phyloP scores from a whole-genome alignment of 257 asterid genomes.

The Ocimum tenuiflorum region DNA sequence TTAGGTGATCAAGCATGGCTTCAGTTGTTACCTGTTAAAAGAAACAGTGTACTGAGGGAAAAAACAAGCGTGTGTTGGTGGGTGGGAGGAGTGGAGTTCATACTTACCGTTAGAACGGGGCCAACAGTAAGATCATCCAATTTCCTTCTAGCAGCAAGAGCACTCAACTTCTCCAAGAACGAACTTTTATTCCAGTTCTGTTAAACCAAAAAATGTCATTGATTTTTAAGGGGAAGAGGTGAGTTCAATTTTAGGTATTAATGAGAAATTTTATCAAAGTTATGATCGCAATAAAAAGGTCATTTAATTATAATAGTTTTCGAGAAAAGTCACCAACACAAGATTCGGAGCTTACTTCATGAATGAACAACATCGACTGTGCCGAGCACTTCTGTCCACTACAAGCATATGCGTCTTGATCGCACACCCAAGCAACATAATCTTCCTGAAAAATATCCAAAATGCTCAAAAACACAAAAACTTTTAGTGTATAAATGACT shows the following conservation, averaged over 20 bases:
- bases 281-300: background rate
- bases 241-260: background rate
- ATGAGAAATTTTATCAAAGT: background rate
- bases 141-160: conserved; percentile 78
- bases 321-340: background rate
- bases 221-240: background rate
- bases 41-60: background rate
- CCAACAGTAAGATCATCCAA: conserved; percentile 81
- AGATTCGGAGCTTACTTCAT: conserved; percentile 60
- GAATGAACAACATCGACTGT: conserved; percentile 78
- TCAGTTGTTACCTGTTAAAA: conserved; percentile 65
- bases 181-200: conserved; percentile 81
- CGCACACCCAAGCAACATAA: conserved; percentile 94
- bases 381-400: conserved; percentile 98
- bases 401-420: conserved; percentile 97
- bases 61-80: background rate
- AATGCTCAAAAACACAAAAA: background rate
- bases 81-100: no score
- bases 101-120: conserved; percentile 84
- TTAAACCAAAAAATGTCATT: background rate
- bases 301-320: background rate
- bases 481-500: background rate
- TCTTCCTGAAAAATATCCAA: conserved; percentile 45
- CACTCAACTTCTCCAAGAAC: conserved; percentile 44
- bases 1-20: conserved; percentile 68